A percentile compares a stretch with the other conserved stretches of the same genome.
Evolutionary conservation across 2,329 filamentous ascomycete species (phyloP).

Genomic region (Dothidotthia symphoricarpi): DNA sequence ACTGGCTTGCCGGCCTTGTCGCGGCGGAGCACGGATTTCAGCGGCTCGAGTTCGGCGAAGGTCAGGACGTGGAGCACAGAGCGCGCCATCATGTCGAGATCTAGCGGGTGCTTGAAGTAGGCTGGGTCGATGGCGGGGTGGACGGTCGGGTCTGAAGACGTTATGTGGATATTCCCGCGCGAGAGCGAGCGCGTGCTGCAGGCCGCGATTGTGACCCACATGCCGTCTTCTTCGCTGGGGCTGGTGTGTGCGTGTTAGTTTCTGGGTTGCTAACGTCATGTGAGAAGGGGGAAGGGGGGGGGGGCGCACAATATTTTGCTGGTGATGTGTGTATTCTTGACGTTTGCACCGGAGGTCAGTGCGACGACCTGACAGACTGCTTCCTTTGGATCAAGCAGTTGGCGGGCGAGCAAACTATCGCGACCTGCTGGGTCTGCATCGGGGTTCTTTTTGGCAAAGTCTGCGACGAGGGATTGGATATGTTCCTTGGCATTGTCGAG

Average conservation of each 20-base stretch:
- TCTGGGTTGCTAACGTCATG: too few relatives aligned
- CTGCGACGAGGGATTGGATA: constrained; percentile 18
- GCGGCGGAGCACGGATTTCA: constrained; percentile 29
- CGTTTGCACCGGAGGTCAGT: constrained; percentile 16
- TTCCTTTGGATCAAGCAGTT: constrained; percentile 27
- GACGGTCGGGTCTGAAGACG: constrained; percentile 35
- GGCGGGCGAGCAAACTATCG: constrained; percentile 19
- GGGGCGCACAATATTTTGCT: constrained; percentile 10
- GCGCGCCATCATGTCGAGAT: constrained; percentile 44
- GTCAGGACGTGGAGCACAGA: constrained; percentile 33
- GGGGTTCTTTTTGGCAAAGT: constrained; percentile 18
- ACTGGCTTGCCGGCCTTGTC: constrained; percentile 20
- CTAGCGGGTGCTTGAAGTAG: constrained; percentile 47
- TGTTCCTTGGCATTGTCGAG: constrained; percentile 21
- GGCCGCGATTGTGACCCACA: constrained; percentile 18
- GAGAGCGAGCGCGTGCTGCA: constrained; percentile 39
- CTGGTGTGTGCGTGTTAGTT: too few relatives aligned
- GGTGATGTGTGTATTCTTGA: constrained; percentile 3
- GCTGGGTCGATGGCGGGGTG: constrained; percentile 45
- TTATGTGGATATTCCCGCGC: constrained; percentile 45
- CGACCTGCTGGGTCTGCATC: constrained; percentile 25
- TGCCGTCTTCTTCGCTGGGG: constrained; percentile 15
- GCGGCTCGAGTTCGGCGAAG: constrained; percentile 28
- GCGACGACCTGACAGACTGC: constrained; percentile 24
- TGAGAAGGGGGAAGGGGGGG: too few relatives aligned